A percentile compares a stretch with the other conserved stretches of the same genome.
Evolutionary conservation across 345 rosid genomes (phyloP).

Genomic region (Dimocarpus longan): DNA sequence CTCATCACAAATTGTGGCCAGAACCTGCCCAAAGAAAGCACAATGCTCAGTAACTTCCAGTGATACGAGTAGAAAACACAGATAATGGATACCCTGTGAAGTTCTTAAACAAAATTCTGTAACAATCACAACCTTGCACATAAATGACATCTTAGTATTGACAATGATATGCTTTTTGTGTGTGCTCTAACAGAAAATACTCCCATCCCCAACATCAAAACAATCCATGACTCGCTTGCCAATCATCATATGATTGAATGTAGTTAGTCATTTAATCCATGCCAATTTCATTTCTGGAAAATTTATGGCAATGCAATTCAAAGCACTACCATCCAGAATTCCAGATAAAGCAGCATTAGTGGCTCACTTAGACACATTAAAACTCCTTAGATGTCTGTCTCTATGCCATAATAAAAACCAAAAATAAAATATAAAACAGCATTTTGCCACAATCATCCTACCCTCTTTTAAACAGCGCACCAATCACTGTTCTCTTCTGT

Average conservation of each 20-base stretch:
- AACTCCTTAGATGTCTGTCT: background rate
- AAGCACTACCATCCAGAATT: background rate
- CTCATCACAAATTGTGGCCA: constrained; percentile 88
- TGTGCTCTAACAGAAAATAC: background rate
- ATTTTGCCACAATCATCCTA: background rate
- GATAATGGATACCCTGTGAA: background rate
- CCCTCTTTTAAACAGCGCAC: background rate
- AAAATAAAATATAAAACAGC: no score
- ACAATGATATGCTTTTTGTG: background rate
- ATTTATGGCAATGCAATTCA: background rate
- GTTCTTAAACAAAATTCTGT: background rate
- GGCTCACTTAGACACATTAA: background rate
- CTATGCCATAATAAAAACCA: background rate
- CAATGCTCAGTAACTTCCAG: constrained; percentile 17
- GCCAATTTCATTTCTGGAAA: background rate
- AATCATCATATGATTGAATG: constrained; percentile 10
- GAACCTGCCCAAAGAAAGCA: constrained; percentile 53
- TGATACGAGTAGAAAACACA: background rate
- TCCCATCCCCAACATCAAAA: background rate
- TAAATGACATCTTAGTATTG: constrained; percentile 3
- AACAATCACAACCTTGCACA: background rate
- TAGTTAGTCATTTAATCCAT: background rate
- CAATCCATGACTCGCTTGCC: background rate
- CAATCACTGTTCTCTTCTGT: background rate
- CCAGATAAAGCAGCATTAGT: constrained; percentile 3